These are phyloP conservation scores for Rhizopogon vinicolor DNA, from an alignment of 768 basidiomycete species.

Conservation along the genomic window DNA sequence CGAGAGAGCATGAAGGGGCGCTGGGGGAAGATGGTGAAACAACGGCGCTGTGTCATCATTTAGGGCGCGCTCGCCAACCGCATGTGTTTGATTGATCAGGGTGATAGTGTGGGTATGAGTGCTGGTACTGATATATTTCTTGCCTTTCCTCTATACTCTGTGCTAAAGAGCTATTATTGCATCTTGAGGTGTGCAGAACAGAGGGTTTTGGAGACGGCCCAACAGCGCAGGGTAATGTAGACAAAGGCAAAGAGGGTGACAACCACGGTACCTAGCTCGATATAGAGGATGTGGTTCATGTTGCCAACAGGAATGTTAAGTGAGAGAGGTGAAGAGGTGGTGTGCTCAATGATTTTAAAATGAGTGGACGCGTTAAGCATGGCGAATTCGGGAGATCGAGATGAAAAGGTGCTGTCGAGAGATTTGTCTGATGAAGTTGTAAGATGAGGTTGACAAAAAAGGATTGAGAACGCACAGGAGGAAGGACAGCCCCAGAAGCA, in stretches of 20 bases:
- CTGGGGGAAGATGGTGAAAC: constrained; percentile 69
- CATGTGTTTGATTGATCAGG: constrained; percentile 2
- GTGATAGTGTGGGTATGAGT: background rate
- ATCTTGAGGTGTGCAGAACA: constrained; percentile 19
- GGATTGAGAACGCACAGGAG: constrained; percentile 13
- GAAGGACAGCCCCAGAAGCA: constrained; percentile 30
- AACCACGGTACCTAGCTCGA: constrained; percentile 32
- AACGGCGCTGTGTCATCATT: constrained; percentile 67
- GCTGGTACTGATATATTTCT: constrained; percentile 17
- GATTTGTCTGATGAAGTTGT: constrained; percentile 4
- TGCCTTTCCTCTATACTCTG: constrained; percentile 18
- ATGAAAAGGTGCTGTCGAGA: constrained; percentile 5
- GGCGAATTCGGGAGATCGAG: constrained; percentile 15
- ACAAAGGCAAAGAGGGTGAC: constrained; percentile 28
- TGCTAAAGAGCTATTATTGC: constrained; percentile 12
- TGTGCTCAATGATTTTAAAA: constrained; percentile 11
- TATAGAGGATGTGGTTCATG: constrained; percentile 23
- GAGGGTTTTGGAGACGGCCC: constrained; percentile 18
- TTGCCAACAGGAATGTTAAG: constrained; percentile 32
- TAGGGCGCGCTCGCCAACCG: constrained; percentile 8
- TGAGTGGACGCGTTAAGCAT: constrained; percentile 14
- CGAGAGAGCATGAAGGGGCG: constrained; percentile 82
- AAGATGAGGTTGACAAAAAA: background rate
- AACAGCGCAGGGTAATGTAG: constrained; percentile 26
- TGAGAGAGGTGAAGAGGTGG: background rate